Base-by-base conservation (phyloP, 2,329 filamentous ascomycete species). In the Fusarium sp. region DNA sequence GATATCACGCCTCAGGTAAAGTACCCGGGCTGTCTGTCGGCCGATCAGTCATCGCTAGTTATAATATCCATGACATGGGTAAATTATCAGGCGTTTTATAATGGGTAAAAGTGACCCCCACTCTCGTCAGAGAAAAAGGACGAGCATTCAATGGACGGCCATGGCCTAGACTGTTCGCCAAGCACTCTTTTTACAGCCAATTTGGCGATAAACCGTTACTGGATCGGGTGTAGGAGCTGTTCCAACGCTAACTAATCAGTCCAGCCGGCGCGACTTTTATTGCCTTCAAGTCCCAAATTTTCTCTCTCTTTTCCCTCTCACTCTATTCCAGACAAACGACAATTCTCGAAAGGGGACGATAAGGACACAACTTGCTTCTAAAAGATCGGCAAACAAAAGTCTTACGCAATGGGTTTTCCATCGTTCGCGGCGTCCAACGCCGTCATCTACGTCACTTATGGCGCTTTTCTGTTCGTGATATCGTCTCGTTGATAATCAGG, bases 401-500 rank as follows among this genome's bases (percentile, higher is more conserved):
- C 31, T 50, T 11, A 24, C 21, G 21, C 28, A 59, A 96, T 95
- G 93, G 91, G 91, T 21, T 86, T 90, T 71, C 92, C 92, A 61
- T 94, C 93, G 3, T 88, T 84, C 57, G 82, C 87, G 85, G 92
- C 92, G 76, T 94, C 92, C 33, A 94, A 95, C 83, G 92, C 92
- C 84, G 84, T 95, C 77, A 91, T 96, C 77, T 95, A 94, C 77
- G 82, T 93, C 54, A 93, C 91, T 50, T 94, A 94, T 82, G 91
- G 87, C 68, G 83, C 85, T 50, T 96, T 96, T 78, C 82, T 96
- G 93, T 95, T 83, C 59, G 88, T 65, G 73, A 70, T 51, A 57
- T 36, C 22, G 13, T 28, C 17, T 38, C 24, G 13, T 26, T 53
- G 19, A 44, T 46, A 55, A 33, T 44, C 17, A 13, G 39, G 9